A percentile compares a stretch with the other conserved stretches of the same genome.
Evolutionary conservation across 2,329 filamentous ascomycete species (phyloP).

Genomic region (Penicillium sp.): DNA sequence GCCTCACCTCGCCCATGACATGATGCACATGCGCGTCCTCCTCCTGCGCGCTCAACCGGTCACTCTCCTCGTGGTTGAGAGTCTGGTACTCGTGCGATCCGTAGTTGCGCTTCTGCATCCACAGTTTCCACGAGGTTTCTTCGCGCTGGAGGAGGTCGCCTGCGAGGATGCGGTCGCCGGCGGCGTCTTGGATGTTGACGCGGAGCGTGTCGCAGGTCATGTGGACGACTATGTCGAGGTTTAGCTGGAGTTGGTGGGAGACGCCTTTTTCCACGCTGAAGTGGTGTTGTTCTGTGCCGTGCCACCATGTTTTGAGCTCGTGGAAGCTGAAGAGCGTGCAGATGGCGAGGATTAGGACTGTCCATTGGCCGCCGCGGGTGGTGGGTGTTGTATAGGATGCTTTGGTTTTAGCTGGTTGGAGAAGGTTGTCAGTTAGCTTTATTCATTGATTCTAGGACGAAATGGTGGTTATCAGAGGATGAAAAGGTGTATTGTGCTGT

Average conservation of each 20-base stretch:
- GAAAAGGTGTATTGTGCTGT: not conserved
- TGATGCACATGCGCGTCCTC: conserved; percentile 88
- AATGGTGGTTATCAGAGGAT: not conserved
- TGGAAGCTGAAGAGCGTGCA: conserved; percentile 77
- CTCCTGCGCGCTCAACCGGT: conserved; percentile 55
- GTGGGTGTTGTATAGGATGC: conserved; percentile 87
- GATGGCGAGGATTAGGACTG: conserved; percentile 76
- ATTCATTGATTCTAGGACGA: not conserved
- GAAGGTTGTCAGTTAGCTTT: conserved; percentile 11
- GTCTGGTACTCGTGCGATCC: conserved; percentile 63
- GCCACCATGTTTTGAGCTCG: conserved; percentile 83
- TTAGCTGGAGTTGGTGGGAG: conserved; percentile 86
- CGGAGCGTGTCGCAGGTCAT: conserved; percentile 92
- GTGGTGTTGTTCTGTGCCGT: conserved; percentile 81
- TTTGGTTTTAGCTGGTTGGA: conserved; percentile 82
- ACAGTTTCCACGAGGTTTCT: conserved; percentile 79
- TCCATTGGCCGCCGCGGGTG: conserved; percentile 90
- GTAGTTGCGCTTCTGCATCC: conserved; percentile 72
- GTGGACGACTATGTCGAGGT: conserved; percentile 87
- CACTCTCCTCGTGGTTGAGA: conserved; percentile 68
- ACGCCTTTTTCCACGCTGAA: conserved; percentile 95
- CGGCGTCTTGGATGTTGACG: conserved; percentile 95
- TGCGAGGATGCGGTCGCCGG: conserved; percentile 89
- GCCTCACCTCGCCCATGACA: conserved; percentile 75
- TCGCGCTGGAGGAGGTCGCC: conserved; percentile 75